These are phyloP conservation scores for Yueomyces sp. DNA, from an alignment of 1,139 yeast genomes.

Conservation along the genomic window DNA sequence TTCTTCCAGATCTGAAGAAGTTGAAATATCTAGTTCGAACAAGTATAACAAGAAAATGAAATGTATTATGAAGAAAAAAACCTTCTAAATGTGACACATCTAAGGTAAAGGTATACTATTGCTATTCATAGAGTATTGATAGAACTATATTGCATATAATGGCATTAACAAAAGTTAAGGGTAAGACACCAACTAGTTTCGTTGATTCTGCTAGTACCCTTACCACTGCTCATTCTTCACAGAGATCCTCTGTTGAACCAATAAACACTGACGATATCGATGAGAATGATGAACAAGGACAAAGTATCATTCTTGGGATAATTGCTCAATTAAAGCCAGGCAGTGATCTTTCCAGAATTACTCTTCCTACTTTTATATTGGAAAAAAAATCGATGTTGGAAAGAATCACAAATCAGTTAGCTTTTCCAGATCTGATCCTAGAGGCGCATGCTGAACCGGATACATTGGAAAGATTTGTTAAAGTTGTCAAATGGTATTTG, in stretches of 20 bases:
- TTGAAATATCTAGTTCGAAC: too few relatives aligned
- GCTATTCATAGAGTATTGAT: too few relatives aligned
- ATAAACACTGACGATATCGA: constrained; percentile 58
- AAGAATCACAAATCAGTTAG: constrained; percentile 81
- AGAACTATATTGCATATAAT: not conserved
- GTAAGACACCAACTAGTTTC: not conserved
- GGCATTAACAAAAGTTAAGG: not conserved
- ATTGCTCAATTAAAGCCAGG: constrained; percentile 90
- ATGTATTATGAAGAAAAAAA: too few relatives aligned
- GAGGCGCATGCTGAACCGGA: constrained; percentile 53
- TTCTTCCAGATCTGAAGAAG: too few relatives aligned
- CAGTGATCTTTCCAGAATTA: constrained; percentile 76
- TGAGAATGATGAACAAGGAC: constrained; percentile 84
- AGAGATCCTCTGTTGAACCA: not conserved
- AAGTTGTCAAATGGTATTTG: constrained; percentile 76
- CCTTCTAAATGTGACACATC: too few relatives aligned
- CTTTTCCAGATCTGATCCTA: constrained; percentile 64
- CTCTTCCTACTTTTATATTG: constrained; percentile 86
- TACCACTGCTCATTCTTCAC: not conserved
- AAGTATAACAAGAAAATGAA: too few relatives aligned
- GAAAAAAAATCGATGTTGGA: constrained; percentile 95
- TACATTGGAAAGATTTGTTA: constrained; percentile 53
- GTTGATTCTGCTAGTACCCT: not conserved
- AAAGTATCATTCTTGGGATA: constrained; percentile 71
- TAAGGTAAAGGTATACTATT: too few relatives aligned